Base-by-base conservation (phyloP, 2,329 filamentous ascomycete species). In the Phaeomoniella chlamydospora region DNA sequence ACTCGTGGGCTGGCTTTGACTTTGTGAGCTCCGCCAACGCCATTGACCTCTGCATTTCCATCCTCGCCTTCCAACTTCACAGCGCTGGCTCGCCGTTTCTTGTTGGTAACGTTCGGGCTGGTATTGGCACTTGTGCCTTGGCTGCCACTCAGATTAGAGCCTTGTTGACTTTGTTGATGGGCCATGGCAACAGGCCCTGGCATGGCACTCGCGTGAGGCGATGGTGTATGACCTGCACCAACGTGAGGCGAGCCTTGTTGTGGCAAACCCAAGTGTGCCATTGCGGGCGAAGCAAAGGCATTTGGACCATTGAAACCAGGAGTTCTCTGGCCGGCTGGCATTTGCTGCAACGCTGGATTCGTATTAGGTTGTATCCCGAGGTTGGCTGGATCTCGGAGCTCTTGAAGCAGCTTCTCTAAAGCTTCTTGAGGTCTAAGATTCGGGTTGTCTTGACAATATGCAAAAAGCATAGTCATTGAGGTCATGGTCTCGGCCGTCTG, bases 401-500 rank as follows among this genome's bases (percentile, higher is more conserved):
- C 59, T 30, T 53, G 57, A 36, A 70, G 67, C 36, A 73, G 63
- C 26, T 62, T 59, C 31, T 65, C 57, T 37, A 77, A 55, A n/a
- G 72, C 68, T 44, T 74, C 62, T 14, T 61, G 57, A 3, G 73
- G 69, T 17, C 63, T 62, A 37, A 74, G 49, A 14, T 65, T 59
- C 3, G 61, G 59, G 43, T 72, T 62, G 34, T 66, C 59, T 38
- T 70, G 63, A 15, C 69, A 69, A 44, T 67, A 72, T 34, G 63
- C 60, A 57, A 77, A 74, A 19, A 78, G 54, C 39, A 67, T 62
- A 39, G 67, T 67, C 75, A 80, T 79, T 44, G 70, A 64, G 37
- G 70, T 74, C 51, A 79, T 69, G 18, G 73, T 77, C 53, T 80
- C 76, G 40, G 70, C 71, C 41, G 77, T 66, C 74, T 78, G 46